Conservation (phyloP, 768 basidiomycete genomes). For the Auriscalpium orientale region DNA sequence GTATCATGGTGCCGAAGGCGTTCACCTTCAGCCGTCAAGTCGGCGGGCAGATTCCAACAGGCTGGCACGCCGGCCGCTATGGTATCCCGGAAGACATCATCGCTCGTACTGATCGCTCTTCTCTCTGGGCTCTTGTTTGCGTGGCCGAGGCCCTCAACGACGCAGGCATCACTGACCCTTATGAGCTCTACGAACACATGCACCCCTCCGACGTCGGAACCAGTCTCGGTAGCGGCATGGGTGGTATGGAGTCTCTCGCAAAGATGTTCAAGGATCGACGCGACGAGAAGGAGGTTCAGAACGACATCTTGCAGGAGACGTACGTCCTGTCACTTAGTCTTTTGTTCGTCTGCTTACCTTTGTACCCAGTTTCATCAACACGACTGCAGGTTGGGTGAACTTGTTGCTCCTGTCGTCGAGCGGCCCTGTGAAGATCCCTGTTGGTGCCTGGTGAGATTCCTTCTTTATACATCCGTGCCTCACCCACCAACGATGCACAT, state of each 20-base stretch:
- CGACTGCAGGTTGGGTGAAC: constrained; percentile 97
- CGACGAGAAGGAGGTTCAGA: constrained; percentile 97
- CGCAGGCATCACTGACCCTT: constrained; percentile 97
- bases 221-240: constrained; percentile 94
- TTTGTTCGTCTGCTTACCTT: neutral
- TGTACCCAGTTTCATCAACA: constrained; percentile 85
- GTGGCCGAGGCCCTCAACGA: constrained; percentile 94
- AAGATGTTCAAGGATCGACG: constrained; percentile 99
- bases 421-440: constrained; percentile 98
- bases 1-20: constrained; percentile 88
- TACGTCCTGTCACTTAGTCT: constrained; percentile 31
- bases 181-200: constrained; percentile 93
- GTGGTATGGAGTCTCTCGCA: constrained; percentile 81
- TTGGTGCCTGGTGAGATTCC: constrained; percentile 82
- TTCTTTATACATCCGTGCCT: too few relatives aligned
- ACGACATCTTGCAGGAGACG: constrained; percentile 98
- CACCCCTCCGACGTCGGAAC: constrained; percentile 97
- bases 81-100: constrained; percentile 96
- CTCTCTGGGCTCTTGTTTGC: constrained; percentile 91
- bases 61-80: constrained; percentile 94
- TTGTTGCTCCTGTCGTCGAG: constrained; percentile 89
- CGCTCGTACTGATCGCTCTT: constrained; percentile 86
- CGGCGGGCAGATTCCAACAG: constrained; percentile 93
- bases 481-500: neutral
- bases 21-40: constrained; percentile 92